phyloP scores from a whole-genome alignment of 495 filamentous ascomycete genomes.

The Annulohypoxylon moriforme region DNA sequence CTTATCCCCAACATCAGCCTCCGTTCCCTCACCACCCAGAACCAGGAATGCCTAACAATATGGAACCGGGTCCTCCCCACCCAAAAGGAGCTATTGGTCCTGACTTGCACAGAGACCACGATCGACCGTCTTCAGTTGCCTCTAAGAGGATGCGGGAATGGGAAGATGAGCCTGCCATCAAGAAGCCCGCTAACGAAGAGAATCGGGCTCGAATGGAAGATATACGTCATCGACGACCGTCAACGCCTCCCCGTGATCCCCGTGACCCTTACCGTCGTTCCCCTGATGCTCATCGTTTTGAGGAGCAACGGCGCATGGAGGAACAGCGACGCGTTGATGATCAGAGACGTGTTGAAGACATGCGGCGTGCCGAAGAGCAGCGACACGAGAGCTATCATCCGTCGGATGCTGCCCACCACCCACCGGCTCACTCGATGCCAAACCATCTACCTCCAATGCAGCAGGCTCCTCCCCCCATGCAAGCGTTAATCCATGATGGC shows the following conservation, averaged over 20 bases:
- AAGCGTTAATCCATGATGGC: conserved; percentile 65
- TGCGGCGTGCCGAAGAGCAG: conserved; percentile 69
- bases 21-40: conserved; percentile 76
- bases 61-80: conserved; percentile 78
- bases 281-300: conserved; percentile 74
- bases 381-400: conserved; percentile 85
- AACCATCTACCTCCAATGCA: conserved; percentile 77
- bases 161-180: conserved; percentile 82
- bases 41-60: conserved; percentile 69
- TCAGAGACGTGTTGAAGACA: conserved; percentile 56
- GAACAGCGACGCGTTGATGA: conserved; percentile 65
- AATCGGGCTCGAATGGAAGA: conserved; percentile 87
- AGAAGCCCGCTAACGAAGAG: conserved; percentile 91
- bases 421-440: conserved; percentile 72
- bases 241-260: conserved; percentile 75
- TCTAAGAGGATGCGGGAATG: conserved; percentile 90
- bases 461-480: conserved; percentile 68
- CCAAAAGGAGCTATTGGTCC: conserved; percentile 55
- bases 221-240: conserved; percentile 78
- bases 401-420: conserved; percentile 90
- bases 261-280: conserved; percentile 77
- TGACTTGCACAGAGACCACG: conserved; percentile 73
- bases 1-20: conserved; percentile 81
- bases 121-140: conserved; percentile 80
- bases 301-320: conserved; percentile 63